phyloP scores from a whole-genome alignment of 2,329 filamentous ascomycete genomes.

The Zasmidium angulare region DNA sequence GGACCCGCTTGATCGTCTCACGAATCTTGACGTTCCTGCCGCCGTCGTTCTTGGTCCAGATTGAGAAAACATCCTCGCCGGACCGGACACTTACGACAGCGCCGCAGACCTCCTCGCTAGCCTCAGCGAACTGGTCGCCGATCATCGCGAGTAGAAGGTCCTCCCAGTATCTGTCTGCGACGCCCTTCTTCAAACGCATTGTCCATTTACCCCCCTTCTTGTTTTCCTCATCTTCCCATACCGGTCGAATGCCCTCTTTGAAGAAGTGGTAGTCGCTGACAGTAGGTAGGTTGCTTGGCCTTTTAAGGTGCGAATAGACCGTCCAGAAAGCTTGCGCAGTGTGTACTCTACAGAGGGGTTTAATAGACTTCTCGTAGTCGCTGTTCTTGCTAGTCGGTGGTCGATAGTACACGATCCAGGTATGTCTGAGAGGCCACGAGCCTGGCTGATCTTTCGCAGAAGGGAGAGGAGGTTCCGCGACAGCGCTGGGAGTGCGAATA shows the following conservation, averaged over 20 bases:
- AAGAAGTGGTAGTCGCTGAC: constrained; percentile 99
- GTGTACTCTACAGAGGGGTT: constrained; percentile 76
- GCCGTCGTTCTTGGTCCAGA: constrained; percentile 94
- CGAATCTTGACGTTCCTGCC: constrained; percentile 94
- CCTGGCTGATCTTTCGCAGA: constrained; percentile 39
- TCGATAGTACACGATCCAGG: constrained; percentile 96
- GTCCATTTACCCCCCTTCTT: constrained; percentile 97
- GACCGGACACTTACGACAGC: constrained; percentile 91
- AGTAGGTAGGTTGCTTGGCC: constrained; percentile 80
- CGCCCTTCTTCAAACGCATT: constrained; percentile 92
- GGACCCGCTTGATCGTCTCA: constrained; percentile 91
- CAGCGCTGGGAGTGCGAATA: constrained; percentile 15
- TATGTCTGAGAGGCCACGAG: constrained; percentile 66
- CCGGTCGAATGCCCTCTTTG: constrained; percentile 91
- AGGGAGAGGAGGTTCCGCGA: constrained; percentile 10
- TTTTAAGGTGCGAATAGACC: constrained; percentile 84
- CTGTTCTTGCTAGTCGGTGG: constrained; percentile 96
- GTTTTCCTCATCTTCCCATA: constrained; percentile 98
- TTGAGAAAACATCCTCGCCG: constrained; percentile 94
- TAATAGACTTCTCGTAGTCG: constrained; percentile 96
- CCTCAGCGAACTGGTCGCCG: constrained; percentile 91
- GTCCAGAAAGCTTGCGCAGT: constrained; percentile 90
- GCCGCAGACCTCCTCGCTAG: constrained; percentile 90
- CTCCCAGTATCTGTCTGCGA: constrained; percentile 96
- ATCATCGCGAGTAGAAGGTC: constrained; percentile 86